Evolutionary conservation across 306 rosid genomes (phyloP).

Genomic region (Begonia loranthoides): DNA sequence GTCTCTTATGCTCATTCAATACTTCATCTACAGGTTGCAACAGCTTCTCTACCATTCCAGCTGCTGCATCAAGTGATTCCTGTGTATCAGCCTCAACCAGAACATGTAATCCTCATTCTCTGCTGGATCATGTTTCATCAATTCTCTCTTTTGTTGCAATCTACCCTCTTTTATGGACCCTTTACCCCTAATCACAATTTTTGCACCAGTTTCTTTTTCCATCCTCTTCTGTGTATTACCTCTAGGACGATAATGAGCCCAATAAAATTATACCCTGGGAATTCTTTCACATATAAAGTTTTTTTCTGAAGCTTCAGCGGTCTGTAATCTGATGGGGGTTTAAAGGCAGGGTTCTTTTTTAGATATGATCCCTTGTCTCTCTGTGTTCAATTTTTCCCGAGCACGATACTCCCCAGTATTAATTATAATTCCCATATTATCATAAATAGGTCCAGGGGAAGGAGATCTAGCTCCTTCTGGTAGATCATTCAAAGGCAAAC

Average conservation of each 20-base stretch:
- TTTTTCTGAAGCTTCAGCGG: slow-evolving; percentile 98
- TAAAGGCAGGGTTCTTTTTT: slow-evolving; percentile 82
- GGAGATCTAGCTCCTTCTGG: slow-evolving; percentile 97
- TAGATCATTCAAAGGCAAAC: slow-evolving; percentile 84
- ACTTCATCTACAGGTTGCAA: slow-evolving; percentile 98
- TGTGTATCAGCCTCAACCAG: slow-evolving; percentile 87
- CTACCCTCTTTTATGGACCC: slow-evolving; percentile 95
- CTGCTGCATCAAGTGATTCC: slow-evolving; percentile 86
- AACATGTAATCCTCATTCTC: slow-evolving; percentile 95
- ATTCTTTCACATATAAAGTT: slow-evolving; percentile 97
- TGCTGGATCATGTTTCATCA: slow-evolving; percentile 79
- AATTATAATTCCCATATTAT: slow-evolving; percentile 83
- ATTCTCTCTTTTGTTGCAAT: slow-evolving; percentile 88
- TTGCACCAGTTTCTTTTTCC: slow-evolving; percentile 97
- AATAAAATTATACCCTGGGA: slow-evolving; percentile 86
- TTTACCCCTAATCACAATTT: slow-evolving; percentile 88
- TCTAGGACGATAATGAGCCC: slow-evolving; percentile 90
- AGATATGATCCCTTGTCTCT: slow-evolving; percentile 90
- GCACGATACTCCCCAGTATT: slow-evolving; percentile 92
- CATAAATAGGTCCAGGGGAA: slow-evolving; percentile 90
- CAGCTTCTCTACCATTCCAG: slow-evolving; percentile 96
- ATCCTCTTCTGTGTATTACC: slow-evolving; percentile 96
- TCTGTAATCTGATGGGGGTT: slow-evolving; percentile 93
- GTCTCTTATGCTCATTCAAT: slow-evolving; percentile 95
- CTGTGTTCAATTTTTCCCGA: slow-evolving; percentile 72